Conservation (phyloP, 1,284 basidiomycete genomes). For the Gymnopus androsaceus region DNA sequence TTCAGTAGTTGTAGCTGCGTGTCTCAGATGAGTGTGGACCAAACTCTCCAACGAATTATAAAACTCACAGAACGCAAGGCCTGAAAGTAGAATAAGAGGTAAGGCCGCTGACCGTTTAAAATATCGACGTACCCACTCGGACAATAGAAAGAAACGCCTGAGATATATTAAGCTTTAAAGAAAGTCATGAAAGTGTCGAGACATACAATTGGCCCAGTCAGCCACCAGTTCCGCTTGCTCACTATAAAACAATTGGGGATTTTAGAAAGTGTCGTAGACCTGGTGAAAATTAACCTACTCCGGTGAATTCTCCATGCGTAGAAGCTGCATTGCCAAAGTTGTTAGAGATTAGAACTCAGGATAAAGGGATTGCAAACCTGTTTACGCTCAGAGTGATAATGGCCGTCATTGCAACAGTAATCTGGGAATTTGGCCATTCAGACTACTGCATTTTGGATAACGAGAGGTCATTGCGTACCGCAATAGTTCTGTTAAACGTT, state of each 20-base stretch:
- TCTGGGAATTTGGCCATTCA: neutral
- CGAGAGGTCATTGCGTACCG: neutral
- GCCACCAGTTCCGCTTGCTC: conserved; percentile 5
- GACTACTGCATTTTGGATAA: too few species aligned
- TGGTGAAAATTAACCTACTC: neutral
- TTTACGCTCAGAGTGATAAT: neutral
- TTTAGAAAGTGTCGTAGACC: neutral
- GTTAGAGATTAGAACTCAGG: neutral
- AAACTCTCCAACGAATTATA: neutral
- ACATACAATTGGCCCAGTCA: neutral
- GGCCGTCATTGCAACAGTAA: neutral
- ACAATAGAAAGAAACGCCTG: neutral
- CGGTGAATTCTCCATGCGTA: conserved; percentile 1
- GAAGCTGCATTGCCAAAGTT: neutral
- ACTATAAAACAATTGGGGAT: neutral
- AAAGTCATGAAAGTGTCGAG: too few species aligned
- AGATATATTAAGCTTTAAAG: neutral
- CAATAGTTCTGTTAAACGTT: neutral
- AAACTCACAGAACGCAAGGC: neutral
- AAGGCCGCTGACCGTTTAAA: neutral
- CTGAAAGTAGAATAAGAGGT: neutral
- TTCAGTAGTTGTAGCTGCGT: neutral
- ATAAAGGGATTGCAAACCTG: neutral
- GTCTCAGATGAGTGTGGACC: neutral
- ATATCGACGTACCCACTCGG: neutral